Evolutionary conservation across 2,329 filamentous ascomycete species (phyloP).

Genomic region (Trichoderma endophyticum): DNA sequence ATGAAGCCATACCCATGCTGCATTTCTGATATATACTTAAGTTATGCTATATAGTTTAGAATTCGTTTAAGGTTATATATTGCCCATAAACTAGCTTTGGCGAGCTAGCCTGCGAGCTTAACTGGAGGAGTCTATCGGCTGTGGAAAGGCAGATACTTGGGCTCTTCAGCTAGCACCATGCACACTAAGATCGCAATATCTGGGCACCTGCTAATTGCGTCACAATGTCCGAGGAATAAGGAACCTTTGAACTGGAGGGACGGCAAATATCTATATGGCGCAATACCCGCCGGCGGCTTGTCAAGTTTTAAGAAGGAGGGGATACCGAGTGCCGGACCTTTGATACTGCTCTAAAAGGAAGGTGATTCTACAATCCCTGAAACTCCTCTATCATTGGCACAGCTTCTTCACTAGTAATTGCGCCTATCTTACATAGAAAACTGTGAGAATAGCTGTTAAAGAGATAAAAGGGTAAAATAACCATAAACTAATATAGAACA

Average conservation of each 20-base stretch:
- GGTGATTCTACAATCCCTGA: neutral
- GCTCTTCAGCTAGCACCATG: neutral
- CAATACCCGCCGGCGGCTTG: neutral
- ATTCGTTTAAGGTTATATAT: slow-evolving; percentile 11
- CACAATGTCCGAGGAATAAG: neutral
- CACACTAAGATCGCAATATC: neutral
- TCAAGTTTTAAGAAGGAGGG: slow-evolving; percentile 6
- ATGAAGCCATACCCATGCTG: neutral
- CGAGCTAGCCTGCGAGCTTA: neutral
- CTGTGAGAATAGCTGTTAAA: too few relatives aligned
- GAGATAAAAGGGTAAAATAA: too few relatives aligned
- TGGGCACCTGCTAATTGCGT: slow-evolving; percentile 9
- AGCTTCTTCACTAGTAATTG: too few relatives aligned
- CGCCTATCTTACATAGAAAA: too few relatives aligned
- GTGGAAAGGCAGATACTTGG: neutral
- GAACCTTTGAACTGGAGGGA: slow-evolving; percentile 2
- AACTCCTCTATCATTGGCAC: too few relatives aligned
- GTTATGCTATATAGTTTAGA: neutral
- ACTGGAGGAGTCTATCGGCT: neutral
- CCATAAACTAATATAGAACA: too few relatives aligned
- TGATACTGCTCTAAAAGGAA: neutral
- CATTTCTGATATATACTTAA: neutral
- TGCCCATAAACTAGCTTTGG: neutral
- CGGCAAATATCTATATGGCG: neutral
- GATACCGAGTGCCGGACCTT: neutral